Base-by-base conservation (phyloP, 1,139 yeast species). In the Yamadazyma taylorii region DNA sequence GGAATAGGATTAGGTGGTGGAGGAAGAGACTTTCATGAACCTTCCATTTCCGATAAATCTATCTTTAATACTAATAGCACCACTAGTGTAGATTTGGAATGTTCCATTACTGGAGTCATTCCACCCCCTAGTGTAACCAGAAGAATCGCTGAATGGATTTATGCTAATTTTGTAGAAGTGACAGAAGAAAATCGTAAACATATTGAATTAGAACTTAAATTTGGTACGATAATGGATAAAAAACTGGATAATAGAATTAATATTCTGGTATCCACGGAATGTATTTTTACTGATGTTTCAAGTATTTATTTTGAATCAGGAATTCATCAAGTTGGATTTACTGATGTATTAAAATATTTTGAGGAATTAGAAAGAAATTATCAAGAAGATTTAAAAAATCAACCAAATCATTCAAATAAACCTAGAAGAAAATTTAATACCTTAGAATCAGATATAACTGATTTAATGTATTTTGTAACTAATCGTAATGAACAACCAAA, bases 91-190 rank as follows among this genome's bases (percentile, higher is more conserved):
- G 77, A 71, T 51, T 57, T 71, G 32, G 75, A 71, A 50, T 78
- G 83, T 39, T 79, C 85, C 21, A 73, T 87, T 16, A 77, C 88
- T 1, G 88, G 88, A 9, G 69, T 81, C 2, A 77, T 83, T 19
- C 97, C 97, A 1, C 84, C 86, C 35, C 88, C 87, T 48, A 92
- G 88, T 49, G 69, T 87, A 36, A 85, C 92, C 3, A 75, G 92
- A 51, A 79, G 87, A 28, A 79, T 89, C 5, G 86, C 95, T 12
- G 88, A 85, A 50, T 89, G 97, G 97, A 73, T 89, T 5, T 89
- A 84, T 67, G 90, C 95, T 21, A 84, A 85, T 46, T 71, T 88
- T 39, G 71, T 73, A 31, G 81, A 83, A 26, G 70, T 87, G 33
- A 77, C 76, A 14, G 78, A 76, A 11, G 76, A 73, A 19, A 75